Base-by-base conservation (phyloP, 2,329 filamentous ascomycete genomes). In the Pyricularia pennisetigena region DNA sequence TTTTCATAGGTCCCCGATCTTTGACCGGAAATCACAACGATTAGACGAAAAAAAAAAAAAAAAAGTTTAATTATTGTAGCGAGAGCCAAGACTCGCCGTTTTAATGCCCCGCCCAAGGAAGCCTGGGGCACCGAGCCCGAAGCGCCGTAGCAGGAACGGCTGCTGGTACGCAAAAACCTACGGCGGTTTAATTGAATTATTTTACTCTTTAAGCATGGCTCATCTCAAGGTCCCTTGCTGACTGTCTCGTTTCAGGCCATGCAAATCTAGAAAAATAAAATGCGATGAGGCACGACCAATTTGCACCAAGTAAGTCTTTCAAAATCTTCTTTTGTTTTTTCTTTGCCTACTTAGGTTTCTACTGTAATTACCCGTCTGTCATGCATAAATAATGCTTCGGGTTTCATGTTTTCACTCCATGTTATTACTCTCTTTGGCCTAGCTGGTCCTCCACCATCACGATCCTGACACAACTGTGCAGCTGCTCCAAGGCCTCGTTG, bases 401-500 rank as follows among this genome's bases (percentile, higher is more conserved):
- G 12, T 35, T 35, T 4, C 32, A 35, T 35, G 12, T 35, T 32
- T 35, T 16, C 12, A 35, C 16, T 16, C 32, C n/a, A n/a, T n/a
- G n/a, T n/a, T n/a, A 35, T 16, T 16, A 4, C 12, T 14, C 14
- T 23, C 20, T 9, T 10, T 49, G 62, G n/a, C 64, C 20, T n/a
- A 16, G 32, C 32, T n/a, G 8, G 64, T 35, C 4, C 4, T 64
- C 29, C 5, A 6, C 29, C 28, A 64, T 23, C 29, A n/a, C 7
- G n/a, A 4, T 35, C 63, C 29, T 64, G 29, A 64, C 29, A 28
- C 16, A 5, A 23, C 26, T 14, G 10, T 14, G 26, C 14, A 32
- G 82, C 74, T 94, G 92, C 77, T 83, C 88, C 73, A 87, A 87
- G 70, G 87, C 89, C 71, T 88, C 88, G 70, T 90, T 93, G 75